phyloP scores from a whole-genome alignment of 1,284 basidiomycete species.

The Veloporphyrellus conicus region DNA sequence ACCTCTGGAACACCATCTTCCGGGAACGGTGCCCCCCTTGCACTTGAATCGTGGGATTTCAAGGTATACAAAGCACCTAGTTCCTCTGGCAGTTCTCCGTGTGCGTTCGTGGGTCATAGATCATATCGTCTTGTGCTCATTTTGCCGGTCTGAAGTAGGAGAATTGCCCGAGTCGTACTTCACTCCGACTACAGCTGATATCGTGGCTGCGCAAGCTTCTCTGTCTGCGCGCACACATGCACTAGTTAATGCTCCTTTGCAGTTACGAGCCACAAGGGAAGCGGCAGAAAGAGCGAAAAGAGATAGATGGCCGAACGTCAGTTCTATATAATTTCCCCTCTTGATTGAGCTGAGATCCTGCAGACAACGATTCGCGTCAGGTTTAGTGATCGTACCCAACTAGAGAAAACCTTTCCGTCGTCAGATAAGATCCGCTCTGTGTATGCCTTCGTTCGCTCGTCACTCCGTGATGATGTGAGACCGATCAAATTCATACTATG shows the following conservation, averaged over 20 bases:
- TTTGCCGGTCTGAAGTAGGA: constrained; percentile 22
- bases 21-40: neutral
- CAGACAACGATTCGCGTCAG: constrained; percentile 79
- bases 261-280: constrained; percentile 66
- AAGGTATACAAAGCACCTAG: constrained; percentile 48
- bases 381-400: constrained; percentile 75
- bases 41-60: constrained; percentile 31
- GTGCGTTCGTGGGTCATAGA: constrained; percentile 25
- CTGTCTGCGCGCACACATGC: constrained; percentile 60
- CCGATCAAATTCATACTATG: constrained; percentile 78
- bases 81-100: constrained; percentile 10
- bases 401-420: constrained; percentile 77
- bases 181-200: constrained; percentile 67
- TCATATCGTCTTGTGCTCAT: constrained; percentile 9
- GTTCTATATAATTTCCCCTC: constrained; percentile 20
- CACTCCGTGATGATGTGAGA: constrained; percentile 67
- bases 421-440: constrained; percentile 72
- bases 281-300: constrained; percentile 57
- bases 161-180: constrained; percentile 71
- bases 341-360: constrained; percentile 9
- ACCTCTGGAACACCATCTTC: constrained; percentile 10
- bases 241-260: constrained; percentile 73
- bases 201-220: constrained; percentile 65
- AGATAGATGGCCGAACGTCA: constrained; percentile 69
- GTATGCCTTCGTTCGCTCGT: constrained; percentile 78